A percentile compares a stretch with the other conserved stretches of the same genome.
Conservation (phyloP, 352 stramenopile genomes). For the Hyaloperonospora arabidopsidis region DNA sequence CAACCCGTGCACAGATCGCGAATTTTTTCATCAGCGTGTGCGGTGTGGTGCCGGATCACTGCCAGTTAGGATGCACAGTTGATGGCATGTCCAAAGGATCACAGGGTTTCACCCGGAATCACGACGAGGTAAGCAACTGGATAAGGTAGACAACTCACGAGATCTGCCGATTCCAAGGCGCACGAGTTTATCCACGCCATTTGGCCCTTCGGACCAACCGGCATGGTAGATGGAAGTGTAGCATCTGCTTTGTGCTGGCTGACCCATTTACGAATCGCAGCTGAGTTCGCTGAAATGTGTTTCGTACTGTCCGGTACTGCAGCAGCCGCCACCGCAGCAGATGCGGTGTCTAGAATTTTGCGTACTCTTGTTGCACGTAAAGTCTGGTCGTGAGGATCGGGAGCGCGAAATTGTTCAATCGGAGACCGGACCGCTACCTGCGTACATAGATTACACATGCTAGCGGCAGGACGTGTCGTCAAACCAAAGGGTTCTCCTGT, state of each 20-base stretch:
- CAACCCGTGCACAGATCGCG: neutral
- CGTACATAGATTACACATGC: too few species aligned
- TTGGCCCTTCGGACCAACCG: neutral
- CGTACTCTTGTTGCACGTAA: neutral
- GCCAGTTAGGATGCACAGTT: neutral
- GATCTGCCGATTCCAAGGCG: neutral
- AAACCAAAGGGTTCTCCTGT: too few species aligned
- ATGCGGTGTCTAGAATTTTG: too few species aligned
- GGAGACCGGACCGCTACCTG: too few species aligned
- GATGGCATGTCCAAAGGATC: neutral
- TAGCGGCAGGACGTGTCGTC: too few species aligned
- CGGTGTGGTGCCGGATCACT: too few species aligned
- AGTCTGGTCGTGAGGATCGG: neutral
- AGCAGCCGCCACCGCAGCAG: neutral
- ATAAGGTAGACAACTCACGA: neutral
- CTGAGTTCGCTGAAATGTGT: neutral
- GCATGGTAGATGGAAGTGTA: neutral
- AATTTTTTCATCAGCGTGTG: too few species aligned
- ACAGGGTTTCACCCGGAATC: neutral
- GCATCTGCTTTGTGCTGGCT: neutral
- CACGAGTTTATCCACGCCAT: neutral
- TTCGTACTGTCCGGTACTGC: neutral
- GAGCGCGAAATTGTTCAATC: neutral
- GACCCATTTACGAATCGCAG: neutral
- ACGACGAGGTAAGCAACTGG: neutral